phyloP scores from a whole-genome alignment of 306 rosid species.

The Prunus campanulata region DNA sequence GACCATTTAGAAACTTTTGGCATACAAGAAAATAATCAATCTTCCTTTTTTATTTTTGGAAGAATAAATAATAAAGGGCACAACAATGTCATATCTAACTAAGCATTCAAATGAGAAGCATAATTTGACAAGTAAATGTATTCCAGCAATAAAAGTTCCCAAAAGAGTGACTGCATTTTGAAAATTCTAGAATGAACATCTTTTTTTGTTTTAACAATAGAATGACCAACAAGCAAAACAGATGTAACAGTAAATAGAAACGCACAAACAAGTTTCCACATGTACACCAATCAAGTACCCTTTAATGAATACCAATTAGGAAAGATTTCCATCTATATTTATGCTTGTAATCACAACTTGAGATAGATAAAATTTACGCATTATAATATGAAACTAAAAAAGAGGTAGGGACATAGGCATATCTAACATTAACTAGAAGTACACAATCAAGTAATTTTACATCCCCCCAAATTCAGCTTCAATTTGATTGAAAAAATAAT shows the following conservation, averaged over 20 bases:
- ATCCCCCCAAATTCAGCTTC: too few species aligned
- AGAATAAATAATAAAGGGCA: neutral
- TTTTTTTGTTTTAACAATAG: neutral
- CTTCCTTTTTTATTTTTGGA: neutral
- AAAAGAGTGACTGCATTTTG: neutral
- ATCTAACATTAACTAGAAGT: too few species aligned
- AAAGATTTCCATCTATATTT: constrained; percentile 43
- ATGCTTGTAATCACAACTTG: constrained; percentile 79
- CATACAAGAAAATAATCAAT: neutral
- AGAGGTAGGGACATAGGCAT: neutral
- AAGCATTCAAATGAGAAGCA: neutral
- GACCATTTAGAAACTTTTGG: neutral
- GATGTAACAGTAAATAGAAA: neutral
- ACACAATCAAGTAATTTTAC: neutral
- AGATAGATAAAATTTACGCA: constrained; percentile 10
- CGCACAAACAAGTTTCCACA: neutral
- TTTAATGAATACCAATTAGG: constrained; percentile 52
- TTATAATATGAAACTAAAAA: neutral
- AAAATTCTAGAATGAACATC: neutral
- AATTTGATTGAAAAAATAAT: too few species aligned
- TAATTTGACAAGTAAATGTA: neutral
- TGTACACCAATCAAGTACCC: constrained; percentile 2
- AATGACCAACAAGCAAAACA: neutral
- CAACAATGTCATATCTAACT: neutral
- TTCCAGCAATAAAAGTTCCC: neutral